A percentile compares a stretch with the other conserved stretches of the same genome.
phyloP scores from a whole-genome alignment of 495 filamentous ascomycete genomes.

The Hypoxylon crocopeplum region DNA sequence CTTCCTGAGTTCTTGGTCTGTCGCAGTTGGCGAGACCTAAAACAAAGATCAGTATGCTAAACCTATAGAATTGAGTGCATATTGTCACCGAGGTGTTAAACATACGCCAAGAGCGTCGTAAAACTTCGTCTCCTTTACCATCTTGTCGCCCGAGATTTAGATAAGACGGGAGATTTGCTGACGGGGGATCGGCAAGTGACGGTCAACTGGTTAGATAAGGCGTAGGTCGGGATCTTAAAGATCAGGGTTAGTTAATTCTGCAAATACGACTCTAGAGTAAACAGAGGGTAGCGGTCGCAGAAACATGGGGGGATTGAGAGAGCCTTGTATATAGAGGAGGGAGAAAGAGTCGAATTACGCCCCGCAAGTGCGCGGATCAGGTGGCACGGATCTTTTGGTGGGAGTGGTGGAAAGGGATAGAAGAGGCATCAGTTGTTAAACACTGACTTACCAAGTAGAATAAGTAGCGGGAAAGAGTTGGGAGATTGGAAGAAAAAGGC shows the following conservation, averaged over 20 bases:
- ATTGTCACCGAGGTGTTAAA: constrained; percentile 16
- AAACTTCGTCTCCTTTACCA: constrained; percentile 90
- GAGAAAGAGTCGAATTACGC: constrained; percentile 25
- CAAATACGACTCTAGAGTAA: too few relatives aligned
- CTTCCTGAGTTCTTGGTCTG: constrained; percentile 82
- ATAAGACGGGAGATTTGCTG: constrained; percentile 3
- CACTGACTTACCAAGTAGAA: constrained; percentile 30
- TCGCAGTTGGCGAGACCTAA: constrained; percentile 74
- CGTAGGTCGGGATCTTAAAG: constrained; percentile 21
- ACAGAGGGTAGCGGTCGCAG: too few relatives aligned
- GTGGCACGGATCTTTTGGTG: background rate
- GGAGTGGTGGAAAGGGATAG: background rate
- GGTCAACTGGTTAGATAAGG: constrained; percentile 2
- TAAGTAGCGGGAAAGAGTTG: constrained; percentile 1
- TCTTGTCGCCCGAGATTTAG: constrained; percentile 54
- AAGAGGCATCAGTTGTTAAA: background rate
- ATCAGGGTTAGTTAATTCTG: constrained; percentile 9
- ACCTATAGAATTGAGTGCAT: background rate
- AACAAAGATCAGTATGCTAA: constrained; percentile 37
- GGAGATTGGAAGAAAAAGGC: constrained; percentile 8
- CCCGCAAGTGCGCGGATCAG: constrained; percentile 34
- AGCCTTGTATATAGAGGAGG: constrained; percentile 27
- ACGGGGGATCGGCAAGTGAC: constrained; percentile 3
- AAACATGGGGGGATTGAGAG: too few relatives aligned
- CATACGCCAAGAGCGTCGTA: constrained; percentile 89